Conservation (phyloP, 345 rosid genomes). For the Triadica sebifera region DNA sequence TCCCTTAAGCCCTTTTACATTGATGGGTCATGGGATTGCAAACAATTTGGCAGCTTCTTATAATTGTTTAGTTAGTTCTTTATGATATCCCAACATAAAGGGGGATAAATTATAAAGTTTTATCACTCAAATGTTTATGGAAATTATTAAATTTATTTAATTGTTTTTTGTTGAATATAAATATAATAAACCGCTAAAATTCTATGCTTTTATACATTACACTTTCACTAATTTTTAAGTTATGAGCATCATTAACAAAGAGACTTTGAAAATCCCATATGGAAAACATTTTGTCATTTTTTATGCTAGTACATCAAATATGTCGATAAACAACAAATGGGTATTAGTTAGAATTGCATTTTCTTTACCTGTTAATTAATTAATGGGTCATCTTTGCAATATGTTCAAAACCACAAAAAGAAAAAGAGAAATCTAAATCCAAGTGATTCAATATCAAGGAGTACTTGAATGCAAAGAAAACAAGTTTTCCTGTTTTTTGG, state of each 20-base stretch:
- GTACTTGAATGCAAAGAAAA: too few relatives aligned
- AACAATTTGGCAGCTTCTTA: background rate
- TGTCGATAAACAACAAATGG: background rate
- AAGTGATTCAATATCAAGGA: background rate
- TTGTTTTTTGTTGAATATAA: too few relatives aligned
- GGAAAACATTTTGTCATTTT: too few relatives aligned
- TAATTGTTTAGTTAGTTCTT: background rate
- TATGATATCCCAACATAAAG: background rate
- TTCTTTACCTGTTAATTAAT: background rate
- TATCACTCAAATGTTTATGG: background rate
- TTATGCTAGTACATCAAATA: background rate
- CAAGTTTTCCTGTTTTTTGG: too few relatives aligned
- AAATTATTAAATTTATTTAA: background rate
- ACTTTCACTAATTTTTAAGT: too few relatives aligned
- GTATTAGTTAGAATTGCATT: too few relatives aligned
- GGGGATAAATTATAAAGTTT: background rate
- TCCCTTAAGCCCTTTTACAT: background rate
- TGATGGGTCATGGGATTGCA: constrained; percentile 4
- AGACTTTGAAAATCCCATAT: too few relatives aligned
- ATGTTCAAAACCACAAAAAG: too few relatives aligned
- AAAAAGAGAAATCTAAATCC: background rate
- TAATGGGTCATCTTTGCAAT: background rate
- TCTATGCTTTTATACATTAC: too few relatives aligned
- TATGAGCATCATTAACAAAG: too few relatives aligned
- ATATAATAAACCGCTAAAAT: too few relatives aligned